Conservation (phyloP, 345 rosid species). For the Murraya koenigii region DNA sequence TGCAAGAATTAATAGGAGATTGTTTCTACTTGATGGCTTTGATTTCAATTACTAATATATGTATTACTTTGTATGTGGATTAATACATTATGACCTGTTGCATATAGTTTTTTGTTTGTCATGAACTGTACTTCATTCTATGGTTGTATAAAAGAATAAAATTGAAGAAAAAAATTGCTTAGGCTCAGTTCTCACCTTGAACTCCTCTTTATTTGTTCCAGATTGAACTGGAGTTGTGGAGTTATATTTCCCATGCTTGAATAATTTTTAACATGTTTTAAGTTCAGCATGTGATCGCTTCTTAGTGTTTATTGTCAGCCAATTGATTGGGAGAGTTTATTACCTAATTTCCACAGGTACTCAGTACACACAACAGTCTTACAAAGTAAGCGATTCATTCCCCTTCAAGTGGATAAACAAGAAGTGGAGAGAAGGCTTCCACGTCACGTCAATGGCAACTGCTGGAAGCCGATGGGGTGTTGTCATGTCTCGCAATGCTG, state of each 20-base stretch:
- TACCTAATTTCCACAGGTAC: slow-evolving; percentile 58
- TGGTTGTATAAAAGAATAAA: neutral
- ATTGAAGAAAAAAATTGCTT: neutral
- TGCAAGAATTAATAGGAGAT: neutral
- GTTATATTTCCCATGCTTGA: neutral
- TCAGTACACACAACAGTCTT: slow-evolving; percentile 85
- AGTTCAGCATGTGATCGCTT: neutral
- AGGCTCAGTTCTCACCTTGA: neutral
- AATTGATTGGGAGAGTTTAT: neutral
- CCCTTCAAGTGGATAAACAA: slow-evolving; percentile 98
- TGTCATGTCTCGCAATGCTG: slow-evolving; percentile 99
- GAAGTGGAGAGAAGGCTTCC: slow-evolving; percentile 99
- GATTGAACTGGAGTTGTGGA: neutral
- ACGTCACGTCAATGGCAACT: slow-evolving; percentile 97
- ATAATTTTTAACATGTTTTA: neutral
- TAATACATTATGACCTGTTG: neutral
- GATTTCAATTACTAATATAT: neutral
- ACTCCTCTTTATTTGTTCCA: neutral
- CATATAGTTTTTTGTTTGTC: neutral
- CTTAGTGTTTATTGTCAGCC: neutral
- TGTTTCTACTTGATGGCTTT: neutral
- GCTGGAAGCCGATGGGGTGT: slow-evolving; percentile 97
- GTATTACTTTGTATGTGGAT: no score
- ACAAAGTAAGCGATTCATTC: slow-evolving; percentile 92
- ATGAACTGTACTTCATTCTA: neutral